Conservation (phyloP, 768 basidiomycete genomes). For the Tulasnella calospora region DNA sequence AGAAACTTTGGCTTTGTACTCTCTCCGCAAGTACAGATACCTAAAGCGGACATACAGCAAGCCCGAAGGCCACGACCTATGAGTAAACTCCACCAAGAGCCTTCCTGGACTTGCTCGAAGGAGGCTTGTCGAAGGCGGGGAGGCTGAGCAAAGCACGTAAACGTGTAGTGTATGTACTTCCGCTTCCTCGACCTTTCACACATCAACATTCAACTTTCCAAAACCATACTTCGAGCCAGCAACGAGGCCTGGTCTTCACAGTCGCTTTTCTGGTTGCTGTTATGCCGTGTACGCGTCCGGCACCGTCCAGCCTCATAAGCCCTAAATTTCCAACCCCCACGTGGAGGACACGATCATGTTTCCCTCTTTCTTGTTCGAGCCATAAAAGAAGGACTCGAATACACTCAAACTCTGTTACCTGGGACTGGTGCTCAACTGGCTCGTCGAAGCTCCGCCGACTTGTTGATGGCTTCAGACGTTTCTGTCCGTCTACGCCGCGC, state of each 20-base stretch:
- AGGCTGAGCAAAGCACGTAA: background rate
- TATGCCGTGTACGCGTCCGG: background rate
- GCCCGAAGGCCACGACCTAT: background rate
- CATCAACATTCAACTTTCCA: background rate
- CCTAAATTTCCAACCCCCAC: background rate
- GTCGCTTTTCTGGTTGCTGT: background rate
- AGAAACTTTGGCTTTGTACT: slow-evolving; percentile 82
- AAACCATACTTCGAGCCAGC: background rate
- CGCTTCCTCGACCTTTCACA: background rate
- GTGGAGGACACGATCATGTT: background rate
- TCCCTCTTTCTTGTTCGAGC: background rate
- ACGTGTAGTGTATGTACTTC: background rate
- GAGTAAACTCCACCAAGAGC: background rate
- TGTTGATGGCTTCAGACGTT: background rate
- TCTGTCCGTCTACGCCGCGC: background rate
- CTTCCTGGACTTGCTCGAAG: background rate
- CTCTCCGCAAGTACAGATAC: slow-evolving; percentile 76
- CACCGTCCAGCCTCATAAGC: background rate
- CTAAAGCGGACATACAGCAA: slow-evolving; percentile 60
- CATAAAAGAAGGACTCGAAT: background rate
- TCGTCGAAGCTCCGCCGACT: background rate
- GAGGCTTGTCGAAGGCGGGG: background rate
- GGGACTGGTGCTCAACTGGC: background rate
- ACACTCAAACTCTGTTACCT: background rate
- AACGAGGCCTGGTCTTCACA: background rate